Conservation (phyloP, 192 early-diverging fungal genomes). For the Entophlyctis luteolus region DNA sequence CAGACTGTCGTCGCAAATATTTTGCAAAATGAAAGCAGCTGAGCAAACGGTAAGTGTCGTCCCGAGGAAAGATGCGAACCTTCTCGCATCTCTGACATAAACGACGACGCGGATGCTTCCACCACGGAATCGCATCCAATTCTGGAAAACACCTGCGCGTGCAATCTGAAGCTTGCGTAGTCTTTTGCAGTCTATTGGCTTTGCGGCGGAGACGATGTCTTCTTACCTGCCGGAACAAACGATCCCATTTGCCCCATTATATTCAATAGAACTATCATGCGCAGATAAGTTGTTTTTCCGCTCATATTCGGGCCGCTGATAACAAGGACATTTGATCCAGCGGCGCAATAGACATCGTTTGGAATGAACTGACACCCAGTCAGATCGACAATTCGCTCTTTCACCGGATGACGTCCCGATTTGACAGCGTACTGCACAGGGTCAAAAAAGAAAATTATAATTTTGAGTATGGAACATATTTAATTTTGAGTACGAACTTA, state of each 20-base stretch:
- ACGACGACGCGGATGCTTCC: conserved; percentile 62
- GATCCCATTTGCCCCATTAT: conserved; percentile 86
- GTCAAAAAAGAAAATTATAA: background rate
- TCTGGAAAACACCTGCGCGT: conserved; percentile 70
- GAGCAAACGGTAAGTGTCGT: background rate
- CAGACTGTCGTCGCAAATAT: conserved; percentile 63
- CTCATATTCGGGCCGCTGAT: conserved; percentile 92
- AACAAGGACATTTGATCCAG: conserved; percentile 61
- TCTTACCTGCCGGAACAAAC: conserved; percentile 66
- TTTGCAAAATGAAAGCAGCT: conserved; percentile 73
- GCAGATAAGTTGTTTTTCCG: conserved; percentile 82
- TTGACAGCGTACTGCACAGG: conserved; percentile 59
- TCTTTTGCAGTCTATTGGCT: conserved; percentile 27
- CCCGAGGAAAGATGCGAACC: background rate
- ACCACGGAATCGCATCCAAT: conserved; percentile 53
- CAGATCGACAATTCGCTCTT: conserved; percentile 39
- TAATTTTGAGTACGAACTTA: background rate
- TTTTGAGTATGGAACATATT: background rate
- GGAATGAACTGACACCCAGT: conserved; percentile 53
- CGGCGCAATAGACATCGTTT: conserved; percentile 65
- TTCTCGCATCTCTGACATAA: conserved; percentile 86
- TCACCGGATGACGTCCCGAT: conserved; percentile 70
- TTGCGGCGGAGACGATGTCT: background rate
- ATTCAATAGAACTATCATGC: conserved; percentile 69
- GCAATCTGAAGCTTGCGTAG: conserved; percentile 68